Conservation (phyloP, 2,329 filamentous ascomycete species). For the Diplodia scrobiculata region DNA sequence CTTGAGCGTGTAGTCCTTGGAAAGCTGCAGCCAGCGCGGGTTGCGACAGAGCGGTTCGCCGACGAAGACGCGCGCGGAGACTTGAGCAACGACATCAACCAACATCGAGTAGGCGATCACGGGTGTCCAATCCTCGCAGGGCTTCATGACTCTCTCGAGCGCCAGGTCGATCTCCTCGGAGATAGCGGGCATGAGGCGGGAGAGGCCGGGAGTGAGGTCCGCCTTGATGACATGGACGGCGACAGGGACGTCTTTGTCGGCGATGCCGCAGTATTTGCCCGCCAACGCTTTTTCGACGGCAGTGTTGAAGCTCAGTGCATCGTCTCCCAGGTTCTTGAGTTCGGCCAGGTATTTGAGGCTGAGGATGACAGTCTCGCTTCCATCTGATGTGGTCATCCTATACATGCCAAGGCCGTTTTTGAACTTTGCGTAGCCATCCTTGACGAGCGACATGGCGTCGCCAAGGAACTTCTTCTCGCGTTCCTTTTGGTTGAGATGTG, state of each 20-base stretch:
- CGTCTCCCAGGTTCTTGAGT: slow-evolving; percentile 40
- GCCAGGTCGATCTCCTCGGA: slow-evolving; percentile 39
- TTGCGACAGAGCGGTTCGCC: slow-evolving; percentile 52
- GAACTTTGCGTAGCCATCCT: slow-evolving; percentile 26
- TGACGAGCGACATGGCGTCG: slow-evolving; percentile 8
- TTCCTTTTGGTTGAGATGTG: slow-evolving; percentile 15
- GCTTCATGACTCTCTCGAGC: slow-evolving; percentile 36
- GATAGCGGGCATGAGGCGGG: slow-evolving; percentile 38
- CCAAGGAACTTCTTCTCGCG: slow-evolving; percentile 22
- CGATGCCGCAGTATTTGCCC: slow-evolving; percentile 32
- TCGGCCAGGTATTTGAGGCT: slow-evolving; percentile 39
- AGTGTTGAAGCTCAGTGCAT: slow-evolving; percentile 39
- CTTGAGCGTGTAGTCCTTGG: slow-evolving; percentile 51
- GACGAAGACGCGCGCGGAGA: slow-evolving; percentile 54
- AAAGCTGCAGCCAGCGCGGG: slow-evolving; percentile 51
- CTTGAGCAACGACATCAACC: slow-evolving; percentile 52
- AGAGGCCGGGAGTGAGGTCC: slow-evolving; percentile 42
- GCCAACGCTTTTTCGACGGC: slow-evolving; percentile 33
- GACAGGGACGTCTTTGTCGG: neutral
- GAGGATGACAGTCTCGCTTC: slow-evolving; percentile 36
- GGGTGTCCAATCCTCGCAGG: slow-evolving; percentile 47
- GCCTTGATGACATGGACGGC: slow-evolving; percentile 38
- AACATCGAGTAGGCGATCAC: slow-evolving; percentile 45
- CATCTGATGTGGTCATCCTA: slow-evolving; percentile 25
- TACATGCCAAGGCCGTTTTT: slow-evolving; percentile 26